These are phyloP conservation scores for Blakeslea trispora DNA, from an alignment of 371 early-diverging fungal genomes.

Conservation along the genomic window DNA sequence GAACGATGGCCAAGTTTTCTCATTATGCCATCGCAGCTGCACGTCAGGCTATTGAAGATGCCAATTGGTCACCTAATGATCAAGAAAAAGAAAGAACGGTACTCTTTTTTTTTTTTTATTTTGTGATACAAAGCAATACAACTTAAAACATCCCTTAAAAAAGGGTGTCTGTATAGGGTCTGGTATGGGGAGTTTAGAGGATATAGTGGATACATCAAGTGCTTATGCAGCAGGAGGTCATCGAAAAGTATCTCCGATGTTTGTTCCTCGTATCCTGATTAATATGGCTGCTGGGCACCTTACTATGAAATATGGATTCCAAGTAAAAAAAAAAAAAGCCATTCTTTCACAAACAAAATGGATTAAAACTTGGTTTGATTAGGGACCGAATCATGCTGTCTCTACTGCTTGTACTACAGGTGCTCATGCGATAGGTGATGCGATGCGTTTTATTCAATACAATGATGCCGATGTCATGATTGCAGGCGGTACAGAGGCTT, in stretches of 20 bases:
- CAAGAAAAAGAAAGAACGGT: conserved; percentile 64
- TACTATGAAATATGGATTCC: conserved; percentile 84
- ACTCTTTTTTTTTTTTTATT: too few relatives aligned
- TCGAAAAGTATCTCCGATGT: conserved; percentile 85
- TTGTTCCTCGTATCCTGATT: conserved; percentile 86
- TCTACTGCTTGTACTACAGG: conserved; percentile 97
- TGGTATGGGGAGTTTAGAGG: conserved; percentile 91
- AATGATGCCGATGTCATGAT: conserved; percentile 97
- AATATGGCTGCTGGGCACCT: conserved; percentile 96
- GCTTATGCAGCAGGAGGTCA: conserved; percentile 61
- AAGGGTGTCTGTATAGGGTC: conserved; percentile 91
- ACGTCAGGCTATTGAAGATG: conserved; percentile 83
- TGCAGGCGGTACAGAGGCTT: conserved; percentile 92
- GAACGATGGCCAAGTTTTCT: conserved; percentile 81
- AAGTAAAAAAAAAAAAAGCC: conserved; percentile 42
- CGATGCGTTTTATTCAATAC: conserved; percentile 86
- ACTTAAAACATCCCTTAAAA: too few relatives aligned
- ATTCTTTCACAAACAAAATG: not conserved
- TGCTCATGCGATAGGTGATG: conserved; percentile 93
- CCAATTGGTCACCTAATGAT: conserved; percentile 67
- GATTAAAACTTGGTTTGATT: not conserved
- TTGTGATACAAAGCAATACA: too few relatives aligned
- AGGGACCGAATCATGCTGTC: conserved; percentile 92
- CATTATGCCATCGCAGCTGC: conserved; percentile 89
- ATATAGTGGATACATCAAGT: conserved; percentile 66